Percentiles rank a stretch among this genome's conserved stretches.
These are phyloP conservation scores for Coriaria nepalensis DNA, from an alignment of 306 rosid genomes.

Conservation along the genomic window DNA sequence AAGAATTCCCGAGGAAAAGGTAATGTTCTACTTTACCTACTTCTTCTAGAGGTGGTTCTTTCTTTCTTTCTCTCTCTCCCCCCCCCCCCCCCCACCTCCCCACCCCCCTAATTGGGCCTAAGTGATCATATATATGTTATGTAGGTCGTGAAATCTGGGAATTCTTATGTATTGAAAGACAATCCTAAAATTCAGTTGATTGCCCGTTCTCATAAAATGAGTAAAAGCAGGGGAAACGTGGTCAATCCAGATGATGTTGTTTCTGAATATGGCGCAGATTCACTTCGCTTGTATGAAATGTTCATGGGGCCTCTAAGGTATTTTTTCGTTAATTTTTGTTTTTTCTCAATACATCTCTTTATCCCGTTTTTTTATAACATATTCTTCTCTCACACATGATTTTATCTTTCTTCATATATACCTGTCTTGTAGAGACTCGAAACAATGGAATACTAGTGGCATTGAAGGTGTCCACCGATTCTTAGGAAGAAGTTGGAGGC, in stretches of 20 bases:
- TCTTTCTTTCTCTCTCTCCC: too few relatives aligned
- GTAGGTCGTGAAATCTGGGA: conserved; percentile 71
- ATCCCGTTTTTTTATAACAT: too few relatives aligned
- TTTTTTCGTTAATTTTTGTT: conserved; percentile 13
- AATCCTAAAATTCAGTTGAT: conserved; percentile 54
- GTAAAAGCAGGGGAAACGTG: conserved; percentile 95
- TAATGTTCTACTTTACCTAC: conserved; percentile 19
- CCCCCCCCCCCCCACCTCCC: too few relatives aligned
- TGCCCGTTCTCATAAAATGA: conserved; percentile 91
- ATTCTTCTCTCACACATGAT: conserved; percentile 2
- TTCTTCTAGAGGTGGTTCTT: too few relatives aligned
- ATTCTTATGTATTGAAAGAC: conserved; percentile 77
- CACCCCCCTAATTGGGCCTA: too few relatives aligned
- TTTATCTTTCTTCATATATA: conserved; percentile 6
- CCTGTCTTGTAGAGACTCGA: conserved; percentile 71
- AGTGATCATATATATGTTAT: too few relatives aligned
- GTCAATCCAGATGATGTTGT: conserved; percentile 91
- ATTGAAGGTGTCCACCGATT: conserved; percentile 93
- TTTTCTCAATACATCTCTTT: too few relatives aligned
- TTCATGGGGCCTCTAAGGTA: conserved; percentile 97
- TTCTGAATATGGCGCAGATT: conserved; percentile 92
- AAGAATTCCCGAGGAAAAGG: conserved; percentile 62
- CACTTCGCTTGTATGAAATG: conserved; percentile 97
- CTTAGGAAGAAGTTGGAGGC: conserved; percentile 90
- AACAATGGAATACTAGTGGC: conserved; percentile 87